Evolutionary conservation across 2,329 filamentous ascomycete species (phyloP).

Genomic region (Apiospora pterosperma): DNA sequence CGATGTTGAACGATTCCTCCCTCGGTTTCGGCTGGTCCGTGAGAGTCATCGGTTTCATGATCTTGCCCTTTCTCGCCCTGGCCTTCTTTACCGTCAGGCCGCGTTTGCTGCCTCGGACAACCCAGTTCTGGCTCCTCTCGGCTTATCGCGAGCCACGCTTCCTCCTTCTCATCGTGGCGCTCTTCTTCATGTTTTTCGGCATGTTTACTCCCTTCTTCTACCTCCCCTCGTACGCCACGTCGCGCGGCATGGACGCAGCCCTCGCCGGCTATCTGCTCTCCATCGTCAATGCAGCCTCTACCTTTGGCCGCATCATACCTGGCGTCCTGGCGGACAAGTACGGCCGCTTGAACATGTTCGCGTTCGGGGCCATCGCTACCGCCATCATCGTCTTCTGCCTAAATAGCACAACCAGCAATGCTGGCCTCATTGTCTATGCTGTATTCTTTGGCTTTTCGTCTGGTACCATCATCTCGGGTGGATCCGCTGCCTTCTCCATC

Average conservation of each 20-base stretch:
- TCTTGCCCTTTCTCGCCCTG: neutral
- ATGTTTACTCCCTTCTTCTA: conserved; percentile 43
- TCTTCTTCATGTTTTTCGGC: conserved; percentile 24
- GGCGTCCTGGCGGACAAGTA: conserved; percentile 33
- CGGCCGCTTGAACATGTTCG: conserved; percentile 34
- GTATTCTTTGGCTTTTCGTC: conserved; percentile 36
- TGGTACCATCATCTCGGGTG: conserved; percentile 43
- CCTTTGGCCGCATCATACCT: conserved; percentile 34
- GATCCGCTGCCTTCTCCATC: conserved; percentile 37
- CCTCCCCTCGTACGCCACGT: conserved; percentile 26
- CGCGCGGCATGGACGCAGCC: conserved; percentile 3
- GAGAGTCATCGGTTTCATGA: conserved; percentile 7
- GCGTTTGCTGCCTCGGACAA: no score
- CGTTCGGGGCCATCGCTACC: conserved; percentile 18
- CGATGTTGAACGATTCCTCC: conserved; percentile 16
- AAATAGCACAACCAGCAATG: conserved; percentile 24
- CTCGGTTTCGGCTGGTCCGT: conserved; percentile 8
- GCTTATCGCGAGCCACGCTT: neutral
- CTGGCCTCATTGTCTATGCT: conserved; percentile 27
- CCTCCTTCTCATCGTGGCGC: conserved; percentile 26
- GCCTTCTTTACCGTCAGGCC: neutral
- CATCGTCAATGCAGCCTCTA: conserved; percentile 35
- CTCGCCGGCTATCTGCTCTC: conserved; percentile 33
- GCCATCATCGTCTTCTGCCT: conserved; percentile 36
- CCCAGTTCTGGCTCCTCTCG: neutral